Conservation (phyloP, 129 eudicot genomes). For the Arctium lappa region DNA sequence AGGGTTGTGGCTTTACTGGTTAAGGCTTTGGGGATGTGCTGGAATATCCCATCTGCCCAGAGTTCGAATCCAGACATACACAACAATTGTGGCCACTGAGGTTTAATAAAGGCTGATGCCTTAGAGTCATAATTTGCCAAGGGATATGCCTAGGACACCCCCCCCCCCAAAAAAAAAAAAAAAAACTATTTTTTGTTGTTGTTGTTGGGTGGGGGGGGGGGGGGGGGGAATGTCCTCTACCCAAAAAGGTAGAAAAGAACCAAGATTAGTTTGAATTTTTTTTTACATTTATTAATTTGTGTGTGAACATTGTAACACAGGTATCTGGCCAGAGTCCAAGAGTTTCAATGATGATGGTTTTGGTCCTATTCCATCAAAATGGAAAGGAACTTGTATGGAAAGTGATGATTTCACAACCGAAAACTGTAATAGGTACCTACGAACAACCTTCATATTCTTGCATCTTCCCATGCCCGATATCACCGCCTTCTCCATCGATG, state of each 20-base stretch:
- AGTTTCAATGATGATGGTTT: constrained; percentile 63
- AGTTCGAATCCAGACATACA: too few species aligned
- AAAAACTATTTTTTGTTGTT: too few species aligned
- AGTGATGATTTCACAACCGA: constrained; percentile 47
- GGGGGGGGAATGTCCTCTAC: too few species aligned
- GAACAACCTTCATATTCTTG: not conserved
- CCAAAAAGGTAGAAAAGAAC: not conserved
- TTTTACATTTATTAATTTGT: not conserved
- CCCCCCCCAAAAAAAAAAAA: too few species aligned
- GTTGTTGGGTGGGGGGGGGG: too few species aligned
- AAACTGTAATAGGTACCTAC: constrained; percentile 63
- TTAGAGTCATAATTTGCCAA: too few species aligned
- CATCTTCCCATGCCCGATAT: not conserved
- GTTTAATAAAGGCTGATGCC: too few species aligned
- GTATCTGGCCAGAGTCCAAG: constrained; percentile 81
- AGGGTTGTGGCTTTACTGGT: too few species aligned
- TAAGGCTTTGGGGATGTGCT: too few species aligned
- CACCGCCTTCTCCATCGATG: not conserved
- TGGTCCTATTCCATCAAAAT: constrained; percentile 66
- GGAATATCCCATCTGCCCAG: too few species aligned
- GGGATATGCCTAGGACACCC: too few species aligned
- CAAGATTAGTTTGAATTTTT: not conserved
- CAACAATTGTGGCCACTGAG: too few species aligned
- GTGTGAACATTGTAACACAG: constrained; percentile 22
- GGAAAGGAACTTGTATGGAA: constrained; percentile 84